Percentiles rank a stretch among this genome's conserved stretches.
Evolutionary conservation across 2,329 filamentous ascomycete genomes (phyloP).

Genomic region (Blastomyces percursus): DNA sequence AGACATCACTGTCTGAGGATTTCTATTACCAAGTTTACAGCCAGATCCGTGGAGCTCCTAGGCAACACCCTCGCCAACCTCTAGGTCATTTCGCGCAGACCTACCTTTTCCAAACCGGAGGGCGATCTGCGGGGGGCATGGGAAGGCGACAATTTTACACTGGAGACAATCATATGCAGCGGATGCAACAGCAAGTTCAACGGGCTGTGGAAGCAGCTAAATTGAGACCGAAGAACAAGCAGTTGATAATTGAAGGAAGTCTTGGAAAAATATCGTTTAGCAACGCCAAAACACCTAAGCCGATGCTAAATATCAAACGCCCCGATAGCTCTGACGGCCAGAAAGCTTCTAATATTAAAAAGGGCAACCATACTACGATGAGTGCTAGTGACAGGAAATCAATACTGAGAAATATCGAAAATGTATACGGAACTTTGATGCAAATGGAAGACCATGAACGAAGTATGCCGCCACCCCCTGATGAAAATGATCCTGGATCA

Average conservation of each 20-base stretch:
- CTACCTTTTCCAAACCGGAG: constrained; percentile 90
- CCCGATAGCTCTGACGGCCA: constrained; percentile 55
- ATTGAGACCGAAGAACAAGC: constrained; percentile 94
- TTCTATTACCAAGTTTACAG: constrained; percentile 98
- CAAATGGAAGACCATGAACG: constrained; percentile 88
- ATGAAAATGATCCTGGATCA: constrained; percentile 55
- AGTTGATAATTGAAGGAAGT: constrained; percentile 90
- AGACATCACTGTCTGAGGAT: constrained; percentile 76
- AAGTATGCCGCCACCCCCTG: constrained; percentile 57
- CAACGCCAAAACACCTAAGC: constrained; percentile 95
- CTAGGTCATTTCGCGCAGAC: constrained; percentile 96
- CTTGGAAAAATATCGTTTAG: constrained; percentile 98
- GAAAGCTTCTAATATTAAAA: constrained; percentile 36
- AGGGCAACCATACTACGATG: constrained; percentile 37
- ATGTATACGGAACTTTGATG: constrained; percentile 80
- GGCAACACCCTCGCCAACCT: constrained; percentile 85
- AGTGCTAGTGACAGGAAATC: constrained; percentile 66
- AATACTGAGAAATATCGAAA: constrained; percentile 75
- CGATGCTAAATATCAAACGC: constrained; percentile 89
- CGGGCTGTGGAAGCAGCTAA: constrained; percentile 95
- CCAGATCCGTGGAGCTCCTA: constrained; percentile 79
- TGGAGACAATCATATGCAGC: constrained; percentile 93
- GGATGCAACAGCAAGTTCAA: constrained; percentile 98
- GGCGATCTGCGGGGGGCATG: constrained; percentile 57
- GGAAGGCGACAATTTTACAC: constrained; percentile 63